These are phyloP conservation scores for Eimeria tenella DNA, from an alignment of 169 alveolate genomes.

Conservation along the genomic window DNA sequence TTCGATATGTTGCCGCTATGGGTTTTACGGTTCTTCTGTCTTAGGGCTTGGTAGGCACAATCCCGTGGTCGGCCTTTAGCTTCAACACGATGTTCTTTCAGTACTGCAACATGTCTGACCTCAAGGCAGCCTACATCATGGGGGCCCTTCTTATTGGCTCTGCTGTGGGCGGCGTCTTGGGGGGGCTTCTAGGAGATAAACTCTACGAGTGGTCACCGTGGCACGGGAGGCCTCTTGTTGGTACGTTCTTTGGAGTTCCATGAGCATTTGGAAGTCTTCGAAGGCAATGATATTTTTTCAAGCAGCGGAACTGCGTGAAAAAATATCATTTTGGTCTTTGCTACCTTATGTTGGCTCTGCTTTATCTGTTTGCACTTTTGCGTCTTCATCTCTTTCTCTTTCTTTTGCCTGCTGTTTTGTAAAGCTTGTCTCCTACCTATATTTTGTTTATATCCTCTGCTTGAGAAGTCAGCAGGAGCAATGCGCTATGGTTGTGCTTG, in stretches of 20 bases:
- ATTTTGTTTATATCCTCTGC: neutral
- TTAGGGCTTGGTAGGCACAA: constrained; percentile 92
- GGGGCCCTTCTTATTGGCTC: constrained; percentile 91
- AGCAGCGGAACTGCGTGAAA: too few relatives aligned
- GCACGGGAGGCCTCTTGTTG: constrained; percentile 93
- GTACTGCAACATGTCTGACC: constrained; percentile 91
- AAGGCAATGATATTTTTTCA: too few relatives aligned
- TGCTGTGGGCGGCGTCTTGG: constrained; percentile 92
- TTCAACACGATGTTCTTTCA: constrained; percentile 93
- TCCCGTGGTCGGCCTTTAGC: constrained; percentile 93
- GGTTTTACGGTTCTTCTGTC: constrained; percentile 8
- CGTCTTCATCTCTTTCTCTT: neutral
- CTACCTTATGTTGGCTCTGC: neutral
- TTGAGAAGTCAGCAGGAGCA: constrained; percentile 54
- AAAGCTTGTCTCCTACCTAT: constrained; percentile 74
- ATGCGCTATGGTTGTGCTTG: neutral
- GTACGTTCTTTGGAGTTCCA: constrained; percentile 79
- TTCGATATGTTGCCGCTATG: neutral
- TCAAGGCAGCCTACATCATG: constrained; percentile 89
- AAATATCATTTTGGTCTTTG: too few relatives aligned
- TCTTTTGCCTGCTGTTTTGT: constrained; percentile 26
- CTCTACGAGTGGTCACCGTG: constrained; percentile 87
- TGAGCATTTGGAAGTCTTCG: too few relatives aligned
- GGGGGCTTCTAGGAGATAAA: constrained; percentile 91
- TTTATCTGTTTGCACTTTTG: neutral